Evolutionary conservation across 306 rosid species (phyloP).

Genomic region (Cyclanthera cordifolia): DNA sequence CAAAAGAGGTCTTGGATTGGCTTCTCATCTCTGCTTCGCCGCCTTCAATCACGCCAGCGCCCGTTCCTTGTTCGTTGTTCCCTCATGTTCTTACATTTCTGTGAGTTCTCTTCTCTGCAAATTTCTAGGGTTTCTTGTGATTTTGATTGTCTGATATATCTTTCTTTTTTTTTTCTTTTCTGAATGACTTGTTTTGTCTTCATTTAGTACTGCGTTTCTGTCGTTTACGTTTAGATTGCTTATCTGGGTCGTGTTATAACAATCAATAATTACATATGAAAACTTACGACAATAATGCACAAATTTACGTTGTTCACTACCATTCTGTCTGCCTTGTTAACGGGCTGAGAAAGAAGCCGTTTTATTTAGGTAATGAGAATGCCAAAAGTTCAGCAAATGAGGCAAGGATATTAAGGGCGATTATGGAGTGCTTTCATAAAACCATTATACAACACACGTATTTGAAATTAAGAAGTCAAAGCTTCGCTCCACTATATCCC

Average conservation of each 20-base stretch:
- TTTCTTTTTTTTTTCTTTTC: background rate
- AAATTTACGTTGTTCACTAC: no score
- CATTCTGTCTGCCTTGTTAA: no score
- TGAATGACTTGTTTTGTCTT: background rate
- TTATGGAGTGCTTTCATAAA: no score
- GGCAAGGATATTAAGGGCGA: no score
- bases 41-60: constrained; percentile 71
- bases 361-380: no score
- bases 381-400: no score
- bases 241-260: background rate
- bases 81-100: constrained; percentile 79
- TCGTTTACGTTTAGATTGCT: background rate
- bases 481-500: no score
- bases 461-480: no score
- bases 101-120: constrained; percentile 27
- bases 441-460: no score
- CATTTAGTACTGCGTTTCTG: background rate
- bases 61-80: constrained; percentile 43
- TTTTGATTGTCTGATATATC: background rate
- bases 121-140: background rate
- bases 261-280: no score
- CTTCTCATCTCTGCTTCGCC: constrained; percentile 59
- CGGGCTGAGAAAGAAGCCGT: no score
- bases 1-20: constrained; percentile 78
- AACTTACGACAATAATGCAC: no score